A percentile compares a stretch with the other conserved stretches of the same genome.
These are phyloP conservation scores for Sporothrix sp. DNA, from an alignment of 2,329 filamentous ascomycete genomes.

Conservation along the genomic window DNA sequence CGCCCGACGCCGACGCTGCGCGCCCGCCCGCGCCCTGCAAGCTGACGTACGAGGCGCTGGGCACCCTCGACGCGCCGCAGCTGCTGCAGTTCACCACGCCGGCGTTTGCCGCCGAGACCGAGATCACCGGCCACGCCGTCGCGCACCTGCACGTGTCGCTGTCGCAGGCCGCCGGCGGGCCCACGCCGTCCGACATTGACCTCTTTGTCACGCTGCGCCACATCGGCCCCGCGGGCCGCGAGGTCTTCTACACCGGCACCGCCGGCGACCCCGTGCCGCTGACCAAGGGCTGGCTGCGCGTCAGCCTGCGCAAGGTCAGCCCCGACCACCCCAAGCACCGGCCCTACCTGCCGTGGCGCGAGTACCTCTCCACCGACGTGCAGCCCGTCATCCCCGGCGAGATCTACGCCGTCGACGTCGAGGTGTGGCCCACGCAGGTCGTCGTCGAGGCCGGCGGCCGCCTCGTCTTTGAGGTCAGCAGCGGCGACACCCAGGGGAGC, in stretches of 20 bases:
- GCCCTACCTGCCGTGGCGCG: conserved; percentile 45
- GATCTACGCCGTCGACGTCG: conserved; percentile 50
- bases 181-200: conserved; percentile 44
- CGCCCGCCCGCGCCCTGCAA: background rate
- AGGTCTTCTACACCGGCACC: conserved; percentile 56
- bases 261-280: conserved; percentile 54
- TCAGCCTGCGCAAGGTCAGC: conserved; percentile 44
- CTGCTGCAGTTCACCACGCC: conserved; percentile 47
- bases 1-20: background rate
- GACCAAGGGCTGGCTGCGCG: conserved; percentile 27
- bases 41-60: conserved; percentile 50
- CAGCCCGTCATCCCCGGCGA: conserved; percentile 43
- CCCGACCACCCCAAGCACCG: conserved; percentile 40
- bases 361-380: conserved; percentile 49
- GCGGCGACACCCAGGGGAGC: conserved; percentile 49
- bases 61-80: conserved; percentile 39
- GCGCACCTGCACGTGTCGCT: conserved; percentile 49
- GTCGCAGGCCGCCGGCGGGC: background rate
- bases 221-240: conserved; percentile 42
- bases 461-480: conserved; percentile 45
- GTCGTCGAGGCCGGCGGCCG: conserved; percentile 39
- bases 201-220: conserved; percentile 55
- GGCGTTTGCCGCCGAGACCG: conserved; percentile 50
- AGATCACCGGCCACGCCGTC: conserved; percentile 59
- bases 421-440: conserved; percentile 57